These are phyloP conservation scores for Pleurotus tuoliensis DNA, from an alignment of 768 basidiomycete species.

Conservation along the genomic window DNA sequence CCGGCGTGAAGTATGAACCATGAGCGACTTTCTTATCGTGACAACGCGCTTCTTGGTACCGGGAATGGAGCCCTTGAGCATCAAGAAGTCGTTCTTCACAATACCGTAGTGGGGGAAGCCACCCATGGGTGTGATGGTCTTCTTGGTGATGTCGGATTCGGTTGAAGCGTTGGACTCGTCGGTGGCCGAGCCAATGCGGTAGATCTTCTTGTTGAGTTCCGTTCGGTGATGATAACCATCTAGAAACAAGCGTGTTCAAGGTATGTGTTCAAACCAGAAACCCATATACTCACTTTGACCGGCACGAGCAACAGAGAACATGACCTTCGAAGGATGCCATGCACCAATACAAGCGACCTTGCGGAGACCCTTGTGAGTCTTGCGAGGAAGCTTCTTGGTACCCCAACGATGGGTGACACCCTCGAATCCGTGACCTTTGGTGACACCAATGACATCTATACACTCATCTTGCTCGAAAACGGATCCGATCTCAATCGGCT, in stretches of 20 bases:
- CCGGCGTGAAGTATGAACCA: constrained; percentile 92
- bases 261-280: too few species aligned
- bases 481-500: constrained; percentile 78
- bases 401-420: constrained; percentile 99
- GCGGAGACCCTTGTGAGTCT: constrained; percentile 99
- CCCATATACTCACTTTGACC: constrained; percentile 81
- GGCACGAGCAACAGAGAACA: constrained; percentile 99
- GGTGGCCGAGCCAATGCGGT: constrained; percentile 81
- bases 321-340: constrained; percentile 99
- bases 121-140: constrained; percentile 94
- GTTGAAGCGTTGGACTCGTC: constrained; percentile 88
- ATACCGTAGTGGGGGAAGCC: constrained; percentile 99
- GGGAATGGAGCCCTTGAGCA: constrained; percentile 93
- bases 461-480: constrained; percentile 97
- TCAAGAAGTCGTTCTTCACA: constrained; percentile 97
- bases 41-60: constrained; percentile 98
- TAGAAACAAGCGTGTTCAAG: constrained; percentile 18
- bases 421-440: constrained; percentile 99
- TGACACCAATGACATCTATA: constrained; percentile 96
- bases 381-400: constrained; percentile 96
- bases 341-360: constrained; percentile 99
- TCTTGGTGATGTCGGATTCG: constrained; percentile 91
- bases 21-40: constrained; percentile 94
- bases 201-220: constrained; percentile 98
- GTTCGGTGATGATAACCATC: constrained; percentile 97